Evolutionary conservation across 768 basidiomycete species (phyloP).

Genomic region (Plicaturopsis crispa): DNA sequence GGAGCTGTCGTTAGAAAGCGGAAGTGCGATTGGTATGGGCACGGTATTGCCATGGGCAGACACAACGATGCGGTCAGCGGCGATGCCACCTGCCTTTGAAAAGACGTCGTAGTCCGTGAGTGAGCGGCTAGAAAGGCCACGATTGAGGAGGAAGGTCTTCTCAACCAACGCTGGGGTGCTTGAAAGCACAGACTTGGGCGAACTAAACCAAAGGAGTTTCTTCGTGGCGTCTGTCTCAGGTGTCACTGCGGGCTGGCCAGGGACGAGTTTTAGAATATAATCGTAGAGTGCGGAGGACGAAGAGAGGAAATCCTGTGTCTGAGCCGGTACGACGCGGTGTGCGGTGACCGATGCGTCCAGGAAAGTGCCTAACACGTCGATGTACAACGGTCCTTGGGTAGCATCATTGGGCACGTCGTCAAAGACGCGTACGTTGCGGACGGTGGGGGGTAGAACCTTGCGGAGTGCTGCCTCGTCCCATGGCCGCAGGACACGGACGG

Average conservation of each 20-base stretch:
- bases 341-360: slow-evolving; percentile 42
- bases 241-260: slow-evolving; percentile 18
- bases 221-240: slow-evolving; percentile 23
- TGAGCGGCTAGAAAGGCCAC: slow-evolving; percentile 47
- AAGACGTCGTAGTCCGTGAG: slow-evolving; percentile 69
- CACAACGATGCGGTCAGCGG: slow-evolving; percentile 63
- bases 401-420: slow-evolving; percentile 67
- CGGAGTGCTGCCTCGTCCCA: slow-evolving; percentile 70
- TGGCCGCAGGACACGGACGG: slow-evolving; percentile 76
- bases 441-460: slow-evolving; percentile 49
- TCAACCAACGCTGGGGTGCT: slow-evolving; percentile 41
- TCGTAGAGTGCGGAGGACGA: slow-evolving; percentile 33
- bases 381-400: slow-evolving; percentile 58
- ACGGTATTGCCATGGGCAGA: slow-evolving; percentile 34
- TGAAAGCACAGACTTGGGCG: slow-evolving; percentile 36
- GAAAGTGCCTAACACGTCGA: slow-evolving; percentile 62
- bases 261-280: slow-evolving; percentile 25
- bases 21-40: slow-evolving; percentile 50
- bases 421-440: slow-evolving; percentile 57
- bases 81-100: slow-evolving; percentile 65
- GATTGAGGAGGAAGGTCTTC: slow-evolving; percentile 61
- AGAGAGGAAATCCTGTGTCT: slow-evolving; percentile 43
- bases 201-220: slow-evolving; percentile 50
- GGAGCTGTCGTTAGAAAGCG: slow-evolving; percentile 37
- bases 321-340: slow-evolving; percentile 52